A percentile compares a stretch with the other conserved stretches of the same genome.
Conservation (phyloP, 305 asterid genomes). For the Ajuga reptans region DNA sequence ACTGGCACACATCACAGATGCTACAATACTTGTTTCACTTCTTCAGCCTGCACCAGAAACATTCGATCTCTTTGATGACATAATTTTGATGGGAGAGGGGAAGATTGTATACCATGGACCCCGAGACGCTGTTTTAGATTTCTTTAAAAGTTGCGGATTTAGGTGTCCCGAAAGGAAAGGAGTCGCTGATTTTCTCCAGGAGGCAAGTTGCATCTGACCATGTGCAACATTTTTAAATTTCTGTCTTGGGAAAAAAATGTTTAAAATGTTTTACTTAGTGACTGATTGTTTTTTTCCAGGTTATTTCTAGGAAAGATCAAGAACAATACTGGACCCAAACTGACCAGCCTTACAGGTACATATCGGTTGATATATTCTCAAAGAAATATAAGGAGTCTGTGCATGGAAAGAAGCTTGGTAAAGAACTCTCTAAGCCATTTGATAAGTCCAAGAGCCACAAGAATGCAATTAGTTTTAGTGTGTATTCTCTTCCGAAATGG, state of each 20-base stretch:
- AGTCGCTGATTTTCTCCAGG: constrained; percentile 55
- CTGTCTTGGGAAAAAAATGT: background rate
- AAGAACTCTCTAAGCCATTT: constrained; percentile 43
- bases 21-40: constrained; percentile 64
- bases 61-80: constrained; percentile 74
- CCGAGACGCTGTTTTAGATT: constrained; percentile 37
- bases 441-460: constrained; percentile 43
- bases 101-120: constrained; percentile 69
- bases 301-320: constrained; percentile 66
- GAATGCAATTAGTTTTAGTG: constrained; percentile 37
- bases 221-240: background rate
- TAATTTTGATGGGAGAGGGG: constrained; percentile 74
- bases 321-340: constrained; percentile 57
- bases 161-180: constrained; percentile 54
- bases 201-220: constrained; percentile 28
- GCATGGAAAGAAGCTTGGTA: constrained; percentile 32
- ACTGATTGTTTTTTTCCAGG: constrained; percentile 38
- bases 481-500: constrained; percentile 64
- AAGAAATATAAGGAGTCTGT: constrained; percentile 40
- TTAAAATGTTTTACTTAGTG: background rate
- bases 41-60: constrained; percentile 93
- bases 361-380: constrained; percentile 44
- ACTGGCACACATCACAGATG: constrained; percentile 58
- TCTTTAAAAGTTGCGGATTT: constrained; percentile 41
- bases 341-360: constrained; percentile 37